Conservation (phyloP, 2,329 filamentous ascomycete genomes). For the Emergomyces africanus region DNA sequence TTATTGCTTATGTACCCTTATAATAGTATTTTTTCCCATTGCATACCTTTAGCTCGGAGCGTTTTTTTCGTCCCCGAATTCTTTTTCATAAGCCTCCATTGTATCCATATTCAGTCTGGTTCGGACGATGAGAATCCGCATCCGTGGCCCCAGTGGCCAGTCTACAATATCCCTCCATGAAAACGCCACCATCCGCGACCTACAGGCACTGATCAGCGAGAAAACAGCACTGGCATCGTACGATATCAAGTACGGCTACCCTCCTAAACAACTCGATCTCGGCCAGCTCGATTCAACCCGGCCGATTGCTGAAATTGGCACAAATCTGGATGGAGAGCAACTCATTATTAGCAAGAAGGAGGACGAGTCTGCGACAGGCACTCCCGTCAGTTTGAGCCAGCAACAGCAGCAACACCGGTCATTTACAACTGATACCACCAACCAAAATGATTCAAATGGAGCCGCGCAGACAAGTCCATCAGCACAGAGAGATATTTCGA, state of each 20-base stretch:
- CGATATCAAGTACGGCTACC: constrained; percentile 74
- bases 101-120: not conserved
- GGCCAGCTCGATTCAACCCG: constrained; percentile 38
- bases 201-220: constrained; percentile 33
- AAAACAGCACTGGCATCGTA: constrained; percentile 55
- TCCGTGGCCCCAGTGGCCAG: constrained; percentile 61
- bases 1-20: not conserved
- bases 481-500: constrained; percentile 3
- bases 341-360: constrained; percentile 47
- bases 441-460: not conserved
- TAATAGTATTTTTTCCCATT: not conserved
- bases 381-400: constrained; percentile 6
- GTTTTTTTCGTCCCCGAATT: not conserved
- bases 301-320: constrained; percentile 42
- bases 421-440: not conserved
- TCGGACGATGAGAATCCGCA: constrained; percentile 54
- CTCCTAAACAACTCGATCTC: constrained; percentile 51
- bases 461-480: not conserved
- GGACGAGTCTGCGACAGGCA: constrained; percentile 2
- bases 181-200: constrained; percentile 40
- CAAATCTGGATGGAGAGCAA: constrained; percentile 55
- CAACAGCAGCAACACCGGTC: not conserved
- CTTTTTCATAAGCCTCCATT: not conserved
- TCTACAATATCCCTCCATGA: constrained; percentile 58
- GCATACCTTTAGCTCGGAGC: not conserved